These are phyloP conservation scores for Neonectria punicea DNA, from an alignment of 2,329 filamentous ascomycete species.

Conservation along the genomic window DNA sequence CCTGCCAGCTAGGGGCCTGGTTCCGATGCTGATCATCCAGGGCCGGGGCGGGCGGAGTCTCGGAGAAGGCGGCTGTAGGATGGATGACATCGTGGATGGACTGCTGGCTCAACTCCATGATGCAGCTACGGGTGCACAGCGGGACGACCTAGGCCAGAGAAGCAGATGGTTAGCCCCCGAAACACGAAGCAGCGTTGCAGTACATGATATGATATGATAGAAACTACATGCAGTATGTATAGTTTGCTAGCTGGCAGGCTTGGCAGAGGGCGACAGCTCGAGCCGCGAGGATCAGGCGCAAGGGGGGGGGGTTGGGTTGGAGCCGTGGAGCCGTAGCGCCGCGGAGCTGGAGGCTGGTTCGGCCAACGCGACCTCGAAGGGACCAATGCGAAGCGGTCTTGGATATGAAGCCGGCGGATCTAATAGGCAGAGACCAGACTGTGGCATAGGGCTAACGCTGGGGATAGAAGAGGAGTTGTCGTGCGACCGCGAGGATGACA, in stretches of 20 bases:
- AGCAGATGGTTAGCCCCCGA: constrained; percentile 24
- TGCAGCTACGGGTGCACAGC: constrained; percentile 24
- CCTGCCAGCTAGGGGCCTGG: constrained; percentile 51
- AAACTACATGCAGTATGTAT: constrained; percentile 34
- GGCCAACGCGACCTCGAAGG: constrained; percentile 24
- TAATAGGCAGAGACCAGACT: constrained; percentile 11
- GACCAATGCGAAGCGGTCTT: constrained; percentile 22
- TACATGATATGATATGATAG: constrained; percentile 33
- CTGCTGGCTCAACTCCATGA: constrained; percentile 65
- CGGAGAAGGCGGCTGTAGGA: constrained; percentile 64
- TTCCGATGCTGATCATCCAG: constrained; percentile 1
- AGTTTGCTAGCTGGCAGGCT: constrained; percentile 26
- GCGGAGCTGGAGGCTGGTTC: constrained; percentile 8
- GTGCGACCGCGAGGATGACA: constrained; percentile 38
- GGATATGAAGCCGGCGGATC: constrained; percentile 15
- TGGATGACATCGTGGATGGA: constrained; percentile 67
- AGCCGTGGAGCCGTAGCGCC: constrained; percentile 5
- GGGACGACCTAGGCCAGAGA: constrained; percentile 18
- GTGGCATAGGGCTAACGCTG: constrained; percentile 25
- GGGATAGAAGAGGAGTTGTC: constrained; percentile 24
- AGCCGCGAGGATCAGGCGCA: constrained; percentile 37
- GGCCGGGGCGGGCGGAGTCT: constrained; percentile 10
- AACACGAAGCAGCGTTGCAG: constrained; percentile 26
- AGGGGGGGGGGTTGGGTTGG: constrained; percentile 19
- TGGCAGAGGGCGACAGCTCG: constrained; percentile 17